Percentiles rank a stretch among this genome's conserved stretches.
Evolutionary conservation across 1,139 yeast genomes (phyloP).

Genomic region (Zygotorulaspora mrakii): DNA sequence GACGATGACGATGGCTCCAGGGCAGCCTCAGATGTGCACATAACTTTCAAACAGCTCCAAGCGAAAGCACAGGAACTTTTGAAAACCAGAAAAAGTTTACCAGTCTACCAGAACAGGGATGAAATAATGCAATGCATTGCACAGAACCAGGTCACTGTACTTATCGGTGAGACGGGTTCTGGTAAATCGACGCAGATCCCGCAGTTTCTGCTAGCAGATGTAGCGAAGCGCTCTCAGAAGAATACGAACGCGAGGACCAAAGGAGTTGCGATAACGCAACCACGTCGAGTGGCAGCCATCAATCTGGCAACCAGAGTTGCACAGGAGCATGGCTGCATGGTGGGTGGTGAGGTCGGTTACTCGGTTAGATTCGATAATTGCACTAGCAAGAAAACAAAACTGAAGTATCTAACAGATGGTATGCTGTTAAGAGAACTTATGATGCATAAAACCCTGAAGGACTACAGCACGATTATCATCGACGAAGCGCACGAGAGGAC

Average conservation of each 20-base stretch:
- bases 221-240: too few species aligned
- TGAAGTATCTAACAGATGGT: conserved; percentile 93
- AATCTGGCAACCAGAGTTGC: conserved; percentile 91
- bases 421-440: conserved; percentile 90
- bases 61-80: conserved; percentile 48
- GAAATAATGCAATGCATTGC: conserved; percentile 55
- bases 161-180: conserved; percentile 96
- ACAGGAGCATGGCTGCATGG: conserved; percentile 71
- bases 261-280: conserved; percentile 88
- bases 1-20: too few species aligned
- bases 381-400: conserved; percentile 51
- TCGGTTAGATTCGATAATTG: conserved; percentile 80
- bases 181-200: conserved; percentile 98
- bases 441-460: conserved; percentile 61
- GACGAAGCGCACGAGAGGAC: conserved; percentile 99
- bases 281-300: conserved; percentile 96
- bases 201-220: conserved; percentile 62
- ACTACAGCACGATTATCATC: conserved; percentile 73
- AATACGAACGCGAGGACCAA: conserved; percentile 39
- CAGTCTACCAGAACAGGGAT: conserved; percentile 70
- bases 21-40: too few species aligned
- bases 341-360: conserved; percentile 90
- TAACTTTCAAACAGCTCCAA: conserved; percentile 30
- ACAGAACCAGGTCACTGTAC: conserved; percentile 63
- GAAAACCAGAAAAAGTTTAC: conserved; percentile 55